Evolutionary conservation across 441 rosid genomes (phyloP), one percentile per base, ranked within the genome.

Genomic region (Gossypium schwendimanii): DNA sequence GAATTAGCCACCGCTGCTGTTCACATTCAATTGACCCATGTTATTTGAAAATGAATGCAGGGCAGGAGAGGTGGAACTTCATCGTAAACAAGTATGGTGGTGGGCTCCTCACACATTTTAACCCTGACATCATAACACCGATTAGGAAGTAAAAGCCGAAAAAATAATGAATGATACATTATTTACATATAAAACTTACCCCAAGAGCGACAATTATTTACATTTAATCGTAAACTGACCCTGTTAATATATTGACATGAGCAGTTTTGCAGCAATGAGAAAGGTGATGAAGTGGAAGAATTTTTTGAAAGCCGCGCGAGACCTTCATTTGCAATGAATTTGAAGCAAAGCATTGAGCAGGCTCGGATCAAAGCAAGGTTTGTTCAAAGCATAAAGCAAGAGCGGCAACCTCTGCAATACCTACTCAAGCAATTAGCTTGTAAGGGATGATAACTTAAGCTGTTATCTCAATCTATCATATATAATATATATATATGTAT

Each of bases 301-400:
- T 3, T 44, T 44, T 44, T 44, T 11, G 49, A 44, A 44, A 11
- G 49, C 49, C n/a, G 49, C n/a, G 49, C 10, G 49, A 44, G 49
- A 44, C 49, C n/a, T 10, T 44, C 49, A 44, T 44, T 44, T 44
- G 49, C n/a, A 12, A 91, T 97, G 81, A 92, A 94, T 68, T 80
- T 92, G 91, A 94, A 89, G 91, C 93, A 88, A 86, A 88, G 99
- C 86, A 75, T 91, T 21, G 99, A 94, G 72, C 80, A 81, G 68
- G 92, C 89, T 28, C 74, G 75, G 74, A 86, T 94, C 57, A 92
- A 88, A 23, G 90, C 97, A 8, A 87, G 77, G 50, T 94, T 97
- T 94, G 98, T 84, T 26, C 80, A 86, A 71, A 87, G 87, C 85
- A 65, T 92, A 71, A 83, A 66, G 80, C 82, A 83, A 33, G 99